Conservation (phyloP, 345 rosid species). For the Acer yangbiense region DNA sequence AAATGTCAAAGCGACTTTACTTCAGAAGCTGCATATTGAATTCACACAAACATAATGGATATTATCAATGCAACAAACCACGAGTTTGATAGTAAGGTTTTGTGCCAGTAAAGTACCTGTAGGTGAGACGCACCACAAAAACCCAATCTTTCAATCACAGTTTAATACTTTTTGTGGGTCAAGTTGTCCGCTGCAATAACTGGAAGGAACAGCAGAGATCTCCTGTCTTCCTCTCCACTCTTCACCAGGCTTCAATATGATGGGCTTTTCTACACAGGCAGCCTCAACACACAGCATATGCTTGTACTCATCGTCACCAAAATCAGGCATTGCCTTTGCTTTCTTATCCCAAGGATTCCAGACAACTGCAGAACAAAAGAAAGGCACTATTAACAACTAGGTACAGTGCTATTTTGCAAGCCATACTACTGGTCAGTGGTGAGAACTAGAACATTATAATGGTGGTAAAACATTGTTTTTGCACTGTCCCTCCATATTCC, state of each 20-base stretch:
- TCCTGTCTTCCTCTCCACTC: constrained; percentile 67
- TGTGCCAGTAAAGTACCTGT: constrained; percentile 27
- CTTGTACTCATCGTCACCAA: constrained; percentile 62
- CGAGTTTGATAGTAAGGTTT: not conserved
- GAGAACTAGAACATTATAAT: not conserved
- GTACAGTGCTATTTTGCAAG: not conserved
- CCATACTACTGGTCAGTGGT: not conserved
- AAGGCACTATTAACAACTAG: not conserved
- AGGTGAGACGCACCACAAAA: constrained; percentile 18
- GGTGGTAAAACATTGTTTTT: not conserved
- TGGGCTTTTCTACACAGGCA: constrained; percentile 58
- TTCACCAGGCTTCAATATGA: constrained; percentile 60
- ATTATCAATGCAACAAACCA: not conserved
- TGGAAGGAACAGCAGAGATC: constrained; percentile 58
- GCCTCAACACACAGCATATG: constrained; percentile 67
- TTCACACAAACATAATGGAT: not conserved
- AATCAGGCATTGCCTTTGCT: constrained; percentile 55
- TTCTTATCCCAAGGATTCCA: constrained; percentile 76
- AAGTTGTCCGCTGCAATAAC: constrained; percentile 65
- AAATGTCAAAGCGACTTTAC: not conserved
- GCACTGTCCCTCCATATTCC: not conserved
- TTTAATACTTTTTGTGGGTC: constrained; percentile 47
- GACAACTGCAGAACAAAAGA: constrained; percentile 42
- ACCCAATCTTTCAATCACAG: constrained; percentile 20
- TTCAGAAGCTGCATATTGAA: not conserved